These are phyloP conservation scores for Cyanodermella asteris DNA, from an alignment of 2,329 filamentous ascomycete species.

Conservation along the genomic window DNA sequence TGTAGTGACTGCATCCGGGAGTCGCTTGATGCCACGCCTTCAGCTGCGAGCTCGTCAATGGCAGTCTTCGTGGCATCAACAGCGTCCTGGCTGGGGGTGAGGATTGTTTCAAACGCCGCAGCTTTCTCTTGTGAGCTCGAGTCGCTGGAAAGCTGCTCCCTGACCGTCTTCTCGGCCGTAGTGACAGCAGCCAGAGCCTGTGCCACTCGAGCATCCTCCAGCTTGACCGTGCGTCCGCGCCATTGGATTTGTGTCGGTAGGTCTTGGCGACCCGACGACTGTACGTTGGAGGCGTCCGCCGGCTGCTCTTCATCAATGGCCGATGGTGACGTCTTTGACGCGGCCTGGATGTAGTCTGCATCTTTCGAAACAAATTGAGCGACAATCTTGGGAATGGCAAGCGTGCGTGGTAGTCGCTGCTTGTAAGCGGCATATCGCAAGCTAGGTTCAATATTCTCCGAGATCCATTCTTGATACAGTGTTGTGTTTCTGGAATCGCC, in stretches of 20 bases:
- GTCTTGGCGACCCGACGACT: too few species aligned
- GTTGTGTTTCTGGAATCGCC: slow-evolving; percentile 39
- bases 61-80: slow-evolving; percentile 84
- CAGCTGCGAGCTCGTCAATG: slow-evolving; percentile 69
- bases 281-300: slow-evolving; percentile 18
- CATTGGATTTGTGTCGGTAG: slow-evolving; percentile 60
- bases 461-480: slow-evolving; percentile 64
- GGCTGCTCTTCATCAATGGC: slow-evolving; percentile 35
- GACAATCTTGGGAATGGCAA: slow-evolving; percentile 58
- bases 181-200: slow-evolving; percentile 54
- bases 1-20: slow-evolving; percentile 77
- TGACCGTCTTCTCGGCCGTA: slow-evolving; percentile 31
- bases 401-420: slow-evolving; percentile 64
- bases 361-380: slow-evolving; percentile 54
- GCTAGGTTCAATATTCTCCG: slow-evolving; percentile 73
- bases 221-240: slow-evolving; percentile 64
- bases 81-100: slow-evolving; percentile 78
- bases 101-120: slow-evolving; percentile 72
- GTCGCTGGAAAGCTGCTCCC: slow-evolving; percentile 25
- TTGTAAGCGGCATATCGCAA: slow-evolving; percentile 91
- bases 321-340: slow-evolving; percentile 49
- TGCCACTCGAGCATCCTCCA: slow-evolving; percentile 84
- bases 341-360: slow-evolving; percentile 39
- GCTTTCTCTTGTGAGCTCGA: slow-evolving; percentile 45
- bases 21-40: slow-evolving; percentile 68